These are phyloP conservation scores for Trypanosoma rangeli DNA, from an alignment of 208 protist genomes.

Conservation along the genomic window DNA sequence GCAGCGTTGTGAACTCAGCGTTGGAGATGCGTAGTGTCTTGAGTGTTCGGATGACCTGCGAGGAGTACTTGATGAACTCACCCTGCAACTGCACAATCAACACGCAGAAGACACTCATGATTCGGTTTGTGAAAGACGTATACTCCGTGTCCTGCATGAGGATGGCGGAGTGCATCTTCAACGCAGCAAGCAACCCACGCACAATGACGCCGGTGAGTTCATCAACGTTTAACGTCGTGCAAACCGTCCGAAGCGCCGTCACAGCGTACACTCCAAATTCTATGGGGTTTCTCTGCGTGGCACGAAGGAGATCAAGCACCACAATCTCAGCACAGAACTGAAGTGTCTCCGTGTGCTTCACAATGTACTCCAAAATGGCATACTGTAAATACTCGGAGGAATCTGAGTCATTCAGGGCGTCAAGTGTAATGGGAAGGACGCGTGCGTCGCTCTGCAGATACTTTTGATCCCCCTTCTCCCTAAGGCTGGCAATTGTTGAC, in stretches of 20 bases:
- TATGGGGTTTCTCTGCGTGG: conserved; percentile 43
- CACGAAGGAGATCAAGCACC: conserved; percentile 60
- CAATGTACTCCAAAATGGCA: conserved; percentile 74
- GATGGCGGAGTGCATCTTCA: conserved; percentile 21
- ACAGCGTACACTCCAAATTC: conserved; percentile 60
- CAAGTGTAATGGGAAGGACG: conserved; percentile 70
- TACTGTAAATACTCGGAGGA: conserved; percentile 57
- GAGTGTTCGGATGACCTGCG: conserved; percentile 61
- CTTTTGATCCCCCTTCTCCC: conserved; percentile 42
- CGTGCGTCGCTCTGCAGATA: conserved; percentile 41
- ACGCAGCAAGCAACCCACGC: conserved; percentile 55
- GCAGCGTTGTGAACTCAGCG: conserved; percentile 60
- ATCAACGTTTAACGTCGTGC: conserved; percentile 62
- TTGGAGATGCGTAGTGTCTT: conserved; percentile 67
- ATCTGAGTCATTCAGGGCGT: conserved; percentile 61
- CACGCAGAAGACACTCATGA: conserved; percentile 77
- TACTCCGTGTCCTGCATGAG: conserved; percentile 14
- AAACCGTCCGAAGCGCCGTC: conserved; percentile 64
- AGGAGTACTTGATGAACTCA: conserved; percentile 80
- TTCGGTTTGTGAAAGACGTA: conserved; percentile 41
- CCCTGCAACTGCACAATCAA: conserved; percentile 61
- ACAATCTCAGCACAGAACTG: conserved; percentile 59
- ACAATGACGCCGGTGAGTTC: conserved; percentile 81
- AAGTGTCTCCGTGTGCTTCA: conserved; percentile 60
- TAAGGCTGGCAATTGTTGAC: conserved; percentile 60